A percentile compares a stretch with the other conserved stretches of the same genome.
phyloP scores from a whole-genome alignment of 805 yeast genomes.

The Kazachstania africana region DNA sequence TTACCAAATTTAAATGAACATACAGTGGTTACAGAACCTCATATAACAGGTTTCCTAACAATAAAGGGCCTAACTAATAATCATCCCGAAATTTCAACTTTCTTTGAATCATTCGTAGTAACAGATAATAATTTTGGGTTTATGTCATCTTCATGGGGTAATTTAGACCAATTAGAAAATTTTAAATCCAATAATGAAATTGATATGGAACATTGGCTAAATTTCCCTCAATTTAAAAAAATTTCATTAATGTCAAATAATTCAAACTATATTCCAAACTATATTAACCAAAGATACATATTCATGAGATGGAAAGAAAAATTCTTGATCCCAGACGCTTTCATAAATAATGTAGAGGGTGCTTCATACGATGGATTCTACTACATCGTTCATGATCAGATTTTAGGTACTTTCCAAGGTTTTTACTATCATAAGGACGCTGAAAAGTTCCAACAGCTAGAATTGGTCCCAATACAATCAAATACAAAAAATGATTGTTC shows the following conservation, averaged over 20 bases:
- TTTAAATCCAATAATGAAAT: constrained; percentile 56
- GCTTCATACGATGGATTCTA: constrained; percentile 92
- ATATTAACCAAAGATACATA: constrained; percentile 35
- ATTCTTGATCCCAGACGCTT: constrained; percentile 73
- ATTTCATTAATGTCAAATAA: constrained; percentile 1
- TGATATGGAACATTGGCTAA: constrained; percentile 57
- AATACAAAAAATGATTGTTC: constrained; percentile 3
- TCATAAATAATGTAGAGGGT: constrained; percentile 34
- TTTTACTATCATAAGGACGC: constrained; percentile 72
- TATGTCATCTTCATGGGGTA: constrained; percentile 18
- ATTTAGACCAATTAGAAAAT: constrained; percentile 19
- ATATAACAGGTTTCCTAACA: constrained; percentile 50
- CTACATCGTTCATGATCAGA: constrained; percentile 71
- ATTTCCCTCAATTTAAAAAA: constrained; percentile 37
- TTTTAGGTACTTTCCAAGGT: constrained; percentile 66
- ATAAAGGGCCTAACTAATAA: constrained; percentile 57
- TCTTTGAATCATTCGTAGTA: constrained; percentile 39
- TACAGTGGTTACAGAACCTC: constrained; percentile 8
- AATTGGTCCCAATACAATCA: constrained; percentile 28
- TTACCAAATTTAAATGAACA: constrained; percentile 18
- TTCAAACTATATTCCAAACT: constrained; percentile 14
- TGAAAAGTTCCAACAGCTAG: constrained; percentile 66
- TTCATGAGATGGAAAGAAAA: constrained; percentile 96
- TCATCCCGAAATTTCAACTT: constrained; percentile 64
- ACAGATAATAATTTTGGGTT: constrained; percentile 16